Base-by-base conservation (phyloP, 2,329 filamentous ascomycete genomes). In the Domatiomyces catenatus region DNA sequence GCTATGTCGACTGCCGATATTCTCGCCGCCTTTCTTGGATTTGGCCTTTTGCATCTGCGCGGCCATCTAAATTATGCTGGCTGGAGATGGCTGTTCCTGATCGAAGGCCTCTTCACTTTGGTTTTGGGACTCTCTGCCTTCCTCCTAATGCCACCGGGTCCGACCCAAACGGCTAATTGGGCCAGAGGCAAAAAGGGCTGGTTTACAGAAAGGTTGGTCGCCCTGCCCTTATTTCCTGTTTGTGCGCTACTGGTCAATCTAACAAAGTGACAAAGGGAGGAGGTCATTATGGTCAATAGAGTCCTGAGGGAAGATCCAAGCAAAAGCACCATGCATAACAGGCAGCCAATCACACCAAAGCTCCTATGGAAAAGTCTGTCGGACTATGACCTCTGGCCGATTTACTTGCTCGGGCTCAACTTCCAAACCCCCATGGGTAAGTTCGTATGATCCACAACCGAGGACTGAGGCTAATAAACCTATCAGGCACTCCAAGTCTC, bases 251-350 rank as follows among this genome's bases (percentile, higher is more conserved):
- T 19, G 24, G 5, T 18, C 32, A 39, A 12, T 15, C 32, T 39
- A 39, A 39, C 32, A 36, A 15, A 15, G 32, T 39, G 7, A 39
- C 32, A 15, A 39, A 71, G 71, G 1, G 79, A 81, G 52, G 77
- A 82, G 58, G 68, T 69, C 48, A 82, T 82, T 56, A 72, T 81
- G 53, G 76, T 82, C 22, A 82, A 81, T 56, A 68, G 78, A 1
- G 67, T 77, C 8, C 66, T 74, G 5, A 64, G 70, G 12, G 69
- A 73, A 48, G 70, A 69, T 47, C 67, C 67, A 0, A 59, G 54
- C 19, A 64, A 63, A 46, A 63, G 63, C 1, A 61, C 60, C 15
- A 65, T 66, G 63, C 61, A 66, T 51, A 67, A 67, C 44, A 58
- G 66, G 18, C 60, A 67, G 55, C 62, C 62, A 2, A 55, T 68